These are phyloP conservation scores for Epichloe sp. DNA, from an alignment of 2,329 filamentous ascomycete genomes.

Conservation along the genomic window DNA sequence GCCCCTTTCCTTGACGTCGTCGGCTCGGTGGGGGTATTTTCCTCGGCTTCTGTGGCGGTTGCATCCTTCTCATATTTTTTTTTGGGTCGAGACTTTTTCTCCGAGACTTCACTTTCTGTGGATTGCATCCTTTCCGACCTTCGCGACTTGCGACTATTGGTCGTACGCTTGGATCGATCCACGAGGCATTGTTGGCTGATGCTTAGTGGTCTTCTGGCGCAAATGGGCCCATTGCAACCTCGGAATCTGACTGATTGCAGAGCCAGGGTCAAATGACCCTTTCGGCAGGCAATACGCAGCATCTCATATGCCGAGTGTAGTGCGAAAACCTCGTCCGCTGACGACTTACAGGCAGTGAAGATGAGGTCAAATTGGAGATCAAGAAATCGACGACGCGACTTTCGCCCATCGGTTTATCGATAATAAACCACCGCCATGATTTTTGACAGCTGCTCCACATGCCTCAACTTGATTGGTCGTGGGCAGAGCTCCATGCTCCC, in stretches of 20 bases:
- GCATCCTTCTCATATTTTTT: constrained; percentile 1
- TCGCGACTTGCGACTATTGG: neutral
- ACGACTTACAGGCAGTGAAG: neutral
- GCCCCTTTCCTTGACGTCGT: neutral
- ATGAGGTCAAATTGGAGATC: neutral
- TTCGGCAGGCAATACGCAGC: constrained; percentile 15
- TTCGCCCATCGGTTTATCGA: neutral
- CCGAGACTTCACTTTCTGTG: neutral
- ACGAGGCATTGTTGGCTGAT: neutral
- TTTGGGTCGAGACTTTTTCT: constrained; percentile 1
- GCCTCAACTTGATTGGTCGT: neutral
- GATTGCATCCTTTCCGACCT: constrained; percentile 9
- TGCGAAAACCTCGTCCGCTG: neutral
- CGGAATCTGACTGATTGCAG: neutral
- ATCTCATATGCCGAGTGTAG: constrained; percentile 11
- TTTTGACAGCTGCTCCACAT: neutral
- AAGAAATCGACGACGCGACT: neutral
- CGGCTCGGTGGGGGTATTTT: neutral
- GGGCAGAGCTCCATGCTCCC: neutral
- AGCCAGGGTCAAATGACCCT: constrained; percentile 8
- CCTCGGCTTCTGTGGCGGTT: neutral
- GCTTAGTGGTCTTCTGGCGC: neutral
- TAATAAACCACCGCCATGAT: neutral
- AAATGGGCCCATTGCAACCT: neutral
- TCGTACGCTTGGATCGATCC: neutral